Conservation (phyloP, 345 rosid genomes). For the Eutrema japonicum region DNA sequence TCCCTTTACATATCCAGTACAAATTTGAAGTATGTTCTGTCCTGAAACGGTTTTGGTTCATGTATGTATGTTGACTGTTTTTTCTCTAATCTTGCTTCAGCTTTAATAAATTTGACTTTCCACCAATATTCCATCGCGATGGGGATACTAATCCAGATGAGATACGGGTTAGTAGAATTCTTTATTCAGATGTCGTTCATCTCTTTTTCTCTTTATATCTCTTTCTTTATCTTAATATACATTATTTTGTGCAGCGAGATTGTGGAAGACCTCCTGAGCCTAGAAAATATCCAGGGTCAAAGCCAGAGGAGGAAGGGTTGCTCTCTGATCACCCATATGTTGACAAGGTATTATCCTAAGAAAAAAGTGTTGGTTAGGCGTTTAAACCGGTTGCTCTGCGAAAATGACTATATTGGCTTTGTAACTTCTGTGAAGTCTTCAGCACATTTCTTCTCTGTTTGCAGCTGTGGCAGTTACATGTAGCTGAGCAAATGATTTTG, state of each 20-base stretch:
- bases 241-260: conserved; percentile 64
- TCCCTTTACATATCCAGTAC: conserved; percentile 19
- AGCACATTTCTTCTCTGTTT: conserved; percentile 28
- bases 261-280: conserved; percentile 93
- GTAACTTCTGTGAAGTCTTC: background rate
- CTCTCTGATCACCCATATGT: conserved; percentile 93
- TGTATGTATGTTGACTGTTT: conserved; percentile 17
- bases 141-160: conserved; percentile 81
- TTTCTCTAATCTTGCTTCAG: conserved; percentile 51
- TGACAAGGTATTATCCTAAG: conserved; percentile 59
- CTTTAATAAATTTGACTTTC: conserved; percentile 85
- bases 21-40: conserved; percentile 1
- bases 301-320: conserved; percentile 83
- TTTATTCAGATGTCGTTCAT: conserved; percentile 19
- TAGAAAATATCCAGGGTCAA: conserved; percentile 68
- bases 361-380: conserved; percentile 1
- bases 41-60: conserved; percentile 19
- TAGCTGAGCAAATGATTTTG: conserved; percentile 94
- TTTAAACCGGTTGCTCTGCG: background rate
- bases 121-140: conserved; percentile 88
- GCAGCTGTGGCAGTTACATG: conserved; percentile 95
- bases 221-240: conserved; percentile 24
- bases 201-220: background rate
- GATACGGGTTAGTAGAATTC: conserved; percentile 60
- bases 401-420: background rate